Evolutionary conservation across 2,329 filamentous ascomycete species (phyloP).

Genomic region (Hypocrella siamensis): DNA sequence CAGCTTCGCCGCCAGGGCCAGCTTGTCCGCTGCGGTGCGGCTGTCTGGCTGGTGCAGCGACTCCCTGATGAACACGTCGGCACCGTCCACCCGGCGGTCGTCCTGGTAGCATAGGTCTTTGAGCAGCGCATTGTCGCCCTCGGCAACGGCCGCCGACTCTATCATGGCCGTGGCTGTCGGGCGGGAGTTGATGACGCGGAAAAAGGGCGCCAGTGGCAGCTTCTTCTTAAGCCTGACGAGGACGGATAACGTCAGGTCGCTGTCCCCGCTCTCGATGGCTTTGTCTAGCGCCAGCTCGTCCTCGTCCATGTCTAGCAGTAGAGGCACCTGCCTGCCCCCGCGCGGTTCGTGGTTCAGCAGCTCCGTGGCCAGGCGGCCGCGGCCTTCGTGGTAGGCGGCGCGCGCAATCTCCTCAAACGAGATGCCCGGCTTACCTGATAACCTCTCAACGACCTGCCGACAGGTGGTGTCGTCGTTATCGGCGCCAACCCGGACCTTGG

Average conservation of each 20-base stretch:
- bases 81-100: slow-evolving; percentile 75
- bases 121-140: slow-evolving; percentile 62
- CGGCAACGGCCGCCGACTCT: slow-evolving; percentile 58
- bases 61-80: slow-evolving; percentile 74
- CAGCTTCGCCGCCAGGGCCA: slow-evolving; percentile 72
- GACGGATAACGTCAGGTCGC: slow-evolving; percentile 82
- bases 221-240: slow-evolving; percentile 80
- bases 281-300: slow-evolving; percentile 92
- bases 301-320: slow-evolving; percentile 89
- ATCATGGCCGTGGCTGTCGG: slow-evolving; percentile 80
- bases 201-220: slow-evolving; percentile 78
- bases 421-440: slow-evolving; percentile 78
- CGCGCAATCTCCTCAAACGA: slow-evolving; percentile 91
- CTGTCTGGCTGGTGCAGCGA: slow-evolving; percentile 59
- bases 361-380: slow-evolving; percentile 75
- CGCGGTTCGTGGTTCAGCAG: slow-evolving; percentile 87
- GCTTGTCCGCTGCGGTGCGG: slow-evolving; percentile 63
- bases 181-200: slow-evolving; percentile 74
- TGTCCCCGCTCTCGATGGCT: slow-evolving; percentile 88
- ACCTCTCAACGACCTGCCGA: slow-evolving; percentile 67
- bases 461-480: slow-evolving; percentile 85
- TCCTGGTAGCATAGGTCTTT: slow-evolving; percentile 98
- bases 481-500: slow-evolving; percentile 74
- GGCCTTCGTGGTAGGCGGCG: slow-evolving; percentile 86
- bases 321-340: slow-evolving; percentile 87